phyloP scores from a whole-genome alignment of 345 rosid species.

The Hypericum perforatum region DNA sequence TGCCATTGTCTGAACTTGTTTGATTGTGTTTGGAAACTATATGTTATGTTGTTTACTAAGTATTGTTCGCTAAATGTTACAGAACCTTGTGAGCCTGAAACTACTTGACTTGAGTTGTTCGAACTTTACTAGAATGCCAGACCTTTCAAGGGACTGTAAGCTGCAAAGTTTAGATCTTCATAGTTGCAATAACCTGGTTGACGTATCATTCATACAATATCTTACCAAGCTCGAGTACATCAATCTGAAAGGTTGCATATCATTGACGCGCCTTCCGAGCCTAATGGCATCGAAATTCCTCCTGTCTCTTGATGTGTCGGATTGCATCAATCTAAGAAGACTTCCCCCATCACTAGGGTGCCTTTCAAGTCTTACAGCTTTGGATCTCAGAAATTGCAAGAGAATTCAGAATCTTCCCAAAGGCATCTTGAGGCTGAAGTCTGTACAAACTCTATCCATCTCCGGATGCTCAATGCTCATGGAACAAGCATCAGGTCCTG shows the following conservation, averaged over 20 bases:
- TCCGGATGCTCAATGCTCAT: background rate
- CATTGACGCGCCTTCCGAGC: background rate
- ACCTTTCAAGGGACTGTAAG: background rate
- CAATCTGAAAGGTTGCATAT: background rate
- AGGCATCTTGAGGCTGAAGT: background rate
- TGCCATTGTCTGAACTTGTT: too few relatives aligned
- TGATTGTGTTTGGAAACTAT: too few relatives aligned
- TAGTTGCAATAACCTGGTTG: background rate
- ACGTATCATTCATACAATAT: background rate
- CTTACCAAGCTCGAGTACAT: background rate
- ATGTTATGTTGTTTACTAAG: too few relatives aligned
- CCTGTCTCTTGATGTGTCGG: background rate
- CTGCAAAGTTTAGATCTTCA: background rate
- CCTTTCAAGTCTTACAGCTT: background rate
- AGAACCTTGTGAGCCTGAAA: background rate
- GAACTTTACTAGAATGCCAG: background rate
- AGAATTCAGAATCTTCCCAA: background rate
- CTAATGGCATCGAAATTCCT: background rate
- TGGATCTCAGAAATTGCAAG: background rate
- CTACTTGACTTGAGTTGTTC: background rate
- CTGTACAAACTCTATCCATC: background rate
- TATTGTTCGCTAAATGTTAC: background rate
- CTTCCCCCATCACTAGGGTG: slow-evolving; percentile 2
- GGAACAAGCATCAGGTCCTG: background rate
- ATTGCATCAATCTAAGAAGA: background rate